Evolutionary conservation across 805 yeast genomes (phyloP).

Genomic region (Candida nitratophila): DNA sequence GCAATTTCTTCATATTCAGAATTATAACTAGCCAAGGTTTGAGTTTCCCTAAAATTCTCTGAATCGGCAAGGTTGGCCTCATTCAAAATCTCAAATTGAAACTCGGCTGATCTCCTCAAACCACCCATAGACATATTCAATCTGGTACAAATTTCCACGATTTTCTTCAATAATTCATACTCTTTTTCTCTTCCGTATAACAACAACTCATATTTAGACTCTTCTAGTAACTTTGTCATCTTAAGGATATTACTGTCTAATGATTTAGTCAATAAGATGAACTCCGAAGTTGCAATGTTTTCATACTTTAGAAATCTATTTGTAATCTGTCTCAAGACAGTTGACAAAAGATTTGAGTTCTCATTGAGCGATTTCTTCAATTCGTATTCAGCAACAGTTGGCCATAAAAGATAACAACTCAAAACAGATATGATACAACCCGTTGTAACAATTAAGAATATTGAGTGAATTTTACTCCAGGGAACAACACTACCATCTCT

Average conservation of each 20-base stretch:
- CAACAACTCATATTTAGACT: slow-evolving; percentile 55
- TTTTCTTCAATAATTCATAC: slow-evolving; percentile 33
- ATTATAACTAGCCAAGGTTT: slow-evolving; percentile 13
- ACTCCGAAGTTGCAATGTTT: slow-evolving; percentile 33
- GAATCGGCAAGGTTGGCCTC: slow-evolving; percentile 8
- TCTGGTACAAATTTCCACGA: slow-evolving; percentile 46
- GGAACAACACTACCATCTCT: slow-evolving; percentile 54
- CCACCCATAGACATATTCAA: slow-evolving; percentile 59
- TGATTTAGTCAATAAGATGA: slow-evolving; percentile 25
- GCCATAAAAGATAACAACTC: slow-evolving; percentile 60
- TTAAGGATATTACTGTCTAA: slow-evolving; percentile 33
- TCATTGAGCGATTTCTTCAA: slow-evolving; percentile 42
- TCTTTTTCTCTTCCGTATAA: slow-evolving; percentile 50
- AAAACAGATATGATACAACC: slow-evolving; percentile 58
- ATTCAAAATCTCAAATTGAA: slow-evolving; percentile 51
- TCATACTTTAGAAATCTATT: slow-evolving; percentile 45
- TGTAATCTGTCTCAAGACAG: slow-evolving; percentile 37
- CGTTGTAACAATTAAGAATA: slow-evolving; percentile 47
- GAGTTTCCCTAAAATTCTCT: slow-evolving; percentile 2
- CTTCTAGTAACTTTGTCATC: slow-evolving; percentile 40
- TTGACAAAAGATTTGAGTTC: slow-evolving; percentile 45
- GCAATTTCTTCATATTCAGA: slow-evolving; percentile 23
- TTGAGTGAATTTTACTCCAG: slow-evolving; percentile 41
- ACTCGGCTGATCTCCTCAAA: slow-evolving; percentile 58
- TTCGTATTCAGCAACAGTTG: slow-evolving; percentile 44